A percentile compares a stretch with the other conserved stretches of the same genome.
phyloP scores from a whole-genome alignment of 179 eudicot genomes.

The Beta macrorhiza region DNA sequence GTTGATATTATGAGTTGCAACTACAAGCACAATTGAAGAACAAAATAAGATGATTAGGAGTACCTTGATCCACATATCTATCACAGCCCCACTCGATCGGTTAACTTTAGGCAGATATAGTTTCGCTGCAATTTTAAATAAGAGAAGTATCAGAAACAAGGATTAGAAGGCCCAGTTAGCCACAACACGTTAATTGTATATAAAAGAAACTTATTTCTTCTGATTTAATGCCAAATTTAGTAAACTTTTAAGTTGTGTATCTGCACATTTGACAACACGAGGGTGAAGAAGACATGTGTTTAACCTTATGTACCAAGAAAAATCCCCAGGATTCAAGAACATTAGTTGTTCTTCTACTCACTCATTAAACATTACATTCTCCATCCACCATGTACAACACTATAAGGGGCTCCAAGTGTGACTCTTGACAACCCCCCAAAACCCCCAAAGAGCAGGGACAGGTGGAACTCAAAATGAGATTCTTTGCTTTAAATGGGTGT shows the following conservation, averaged over 20 bases:
- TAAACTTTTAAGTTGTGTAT: too few relatives aligned
- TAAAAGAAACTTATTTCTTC: background rate
- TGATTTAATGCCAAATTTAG: background rate
- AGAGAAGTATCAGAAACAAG: constrained; percentile 11
- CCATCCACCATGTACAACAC: background rate
- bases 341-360: background rate
- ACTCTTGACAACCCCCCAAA: background rate
- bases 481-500: background rate
- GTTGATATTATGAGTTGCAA: background rate
- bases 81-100: constrained; percentile 68
- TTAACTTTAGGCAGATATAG: constrained; percentile 68
- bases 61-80: constrained; percentile 93
- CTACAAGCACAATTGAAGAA: constrained; percentile 6
- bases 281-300: background rate
- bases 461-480: background rate
- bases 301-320: background rate
- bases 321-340: background rate
- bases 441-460: background rate
- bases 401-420: background rate
- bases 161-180: background rate
- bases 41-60: constrained; percentile 8
- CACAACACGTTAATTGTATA: background rate
- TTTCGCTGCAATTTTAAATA: constrained; percentile 56
- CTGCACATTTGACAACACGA: background rate
- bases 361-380: background rate